Percentiles rank a stretch among this genome's conserved stretches.
Evolutionary conservation across 108 stramenopile species (phyloP).

Genomic region (Fistulifera solaris): DNA sequence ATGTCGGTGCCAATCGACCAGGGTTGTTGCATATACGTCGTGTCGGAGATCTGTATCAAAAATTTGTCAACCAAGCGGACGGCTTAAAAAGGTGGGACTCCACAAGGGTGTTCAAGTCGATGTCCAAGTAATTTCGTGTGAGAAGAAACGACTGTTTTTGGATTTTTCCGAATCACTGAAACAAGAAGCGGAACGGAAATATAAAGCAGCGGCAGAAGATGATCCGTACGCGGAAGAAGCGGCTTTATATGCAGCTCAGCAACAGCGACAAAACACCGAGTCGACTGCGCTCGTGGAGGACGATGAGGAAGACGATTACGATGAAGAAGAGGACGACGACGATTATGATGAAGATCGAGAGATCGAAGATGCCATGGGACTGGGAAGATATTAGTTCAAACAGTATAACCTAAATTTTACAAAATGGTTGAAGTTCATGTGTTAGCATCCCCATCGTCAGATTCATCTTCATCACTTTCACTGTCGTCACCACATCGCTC

Average conservation of each 20-base stretch:
- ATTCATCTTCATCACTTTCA: not conserved
- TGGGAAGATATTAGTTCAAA: conserved; percentile 57
- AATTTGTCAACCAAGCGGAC: conserved; percentile 49
- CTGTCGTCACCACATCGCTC: conserved; percentile 11
- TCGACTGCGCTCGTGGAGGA: not conserved
- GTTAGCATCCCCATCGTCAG: not conserved
- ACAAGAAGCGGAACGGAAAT: conserved; percentile 18
- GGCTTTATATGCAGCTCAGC: not conserved
- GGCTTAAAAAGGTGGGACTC: conserved; percentile 56
- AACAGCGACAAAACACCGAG: not conserved
- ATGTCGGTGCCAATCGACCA: conserved; percentile 69
- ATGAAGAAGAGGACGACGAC: conserved; percentile 24
- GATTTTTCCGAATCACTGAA: conserved; percentile 51
- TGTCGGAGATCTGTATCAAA: conserved; percentile 37
- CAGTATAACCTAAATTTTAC: not conserved
- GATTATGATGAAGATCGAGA: conserved; percentile 69
- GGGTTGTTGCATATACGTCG: conserved; percentile 65
- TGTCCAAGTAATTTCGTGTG: conserved; percentile 37
- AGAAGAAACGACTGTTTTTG: conserved; percentile 42
- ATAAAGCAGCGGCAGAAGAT: conserved; percentile 4
- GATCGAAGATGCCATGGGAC: conserved; percentile 69
- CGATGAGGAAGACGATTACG: conserved; percentile 8
- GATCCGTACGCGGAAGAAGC: conserved; percentile 6
- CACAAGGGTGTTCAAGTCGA: conserved; percentile 33
- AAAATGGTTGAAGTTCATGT: too few relatives aligned